Evolutionary conservation across 129 eudicot species (phyloP).

Genomic region (Artemisia tridentata): DNA sequence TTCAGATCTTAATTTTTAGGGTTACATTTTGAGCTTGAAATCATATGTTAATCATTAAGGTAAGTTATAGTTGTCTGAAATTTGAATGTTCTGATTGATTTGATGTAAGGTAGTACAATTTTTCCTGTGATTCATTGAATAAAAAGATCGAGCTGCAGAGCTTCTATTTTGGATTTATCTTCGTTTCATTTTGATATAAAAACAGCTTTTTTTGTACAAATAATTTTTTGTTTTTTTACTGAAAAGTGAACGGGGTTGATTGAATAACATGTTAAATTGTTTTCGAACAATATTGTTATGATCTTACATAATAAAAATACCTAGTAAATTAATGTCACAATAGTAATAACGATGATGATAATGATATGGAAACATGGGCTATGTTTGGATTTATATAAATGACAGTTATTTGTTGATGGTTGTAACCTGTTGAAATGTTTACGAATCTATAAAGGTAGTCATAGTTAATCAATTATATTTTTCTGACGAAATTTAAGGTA

Average conservation of each 20-base stretch:
- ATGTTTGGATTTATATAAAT: neutral
- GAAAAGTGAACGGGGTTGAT: neutral
- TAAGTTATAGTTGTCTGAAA: neutral
- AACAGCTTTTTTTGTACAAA: neutral
- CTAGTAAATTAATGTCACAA: neutral
- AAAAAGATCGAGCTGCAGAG: slow-evolving; percentile 4
- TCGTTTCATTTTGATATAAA: slow-evolving; percentile 5
- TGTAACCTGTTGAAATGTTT: neutral
- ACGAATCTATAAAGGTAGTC: neutral
- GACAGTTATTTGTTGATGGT: neutral
- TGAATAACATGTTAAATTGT: neutral
- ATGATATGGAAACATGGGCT: neutral
- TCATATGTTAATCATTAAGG: slow-evolving; percentile 1
- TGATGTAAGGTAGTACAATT: slow-evolving; percentile 19
- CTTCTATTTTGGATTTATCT: slow-evolving; percentile 26
- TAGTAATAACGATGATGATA: neutral
- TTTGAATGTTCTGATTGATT: slow-evolving; percentile 15
- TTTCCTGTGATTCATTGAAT: slow-evolving; percentile 1
- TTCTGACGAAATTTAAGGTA: slow-evolving; percentile 14
- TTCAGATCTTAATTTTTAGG: no score
- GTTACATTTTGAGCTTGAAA: no score
- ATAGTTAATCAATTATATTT: neutral
- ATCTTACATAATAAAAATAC: no score
- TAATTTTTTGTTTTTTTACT: neutral
- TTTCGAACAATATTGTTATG: no score